Conservation (phyloP, 768 basidiomycete species). For the Calocybe gangraenosa region DNA sequence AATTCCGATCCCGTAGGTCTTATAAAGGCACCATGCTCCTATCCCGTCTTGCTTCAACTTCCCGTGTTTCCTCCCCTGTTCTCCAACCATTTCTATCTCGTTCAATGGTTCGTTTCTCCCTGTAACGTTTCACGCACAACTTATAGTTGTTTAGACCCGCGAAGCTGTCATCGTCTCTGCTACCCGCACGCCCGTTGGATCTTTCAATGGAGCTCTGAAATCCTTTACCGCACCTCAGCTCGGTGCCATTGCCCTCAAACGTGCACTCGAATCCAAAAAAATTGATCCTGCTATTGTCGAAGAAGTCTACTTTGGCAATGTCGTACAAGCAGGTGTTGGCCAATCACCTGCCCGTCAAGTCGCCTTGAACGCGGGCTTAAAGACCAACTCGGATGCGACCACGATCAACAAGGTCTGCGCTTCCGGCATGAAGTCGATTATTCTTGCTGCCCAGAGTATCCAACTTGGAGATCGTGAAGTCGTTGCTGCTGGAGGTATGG, state of each 20-base stretch:
- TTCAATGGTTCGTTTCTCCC: conserved; percentile 40
- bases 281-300: conserved; percentile 83
- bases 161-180: conserved; percentile 95
- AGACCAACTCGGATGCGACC: conserved; percentile 85
- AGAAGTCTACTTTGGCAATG: conserved; percentile 97
- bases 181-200: conserved; percentile 90
- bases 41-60: conserved; percentile 35
- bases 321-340: conserved; percentile 95
- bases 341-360: conserved; percentile 99
- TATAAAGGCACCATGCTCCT: conserved; percentile 40
- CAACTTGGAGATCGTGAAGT: conserved; percentile 80
- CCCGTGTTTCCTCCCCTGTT: conserved; percentile 33
- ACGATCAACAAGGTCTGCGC: conserved; percentile 99
- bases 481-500: conserved; percentile 96
- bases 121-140: conserved; percentile 10
- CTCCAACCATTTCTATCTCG: conserved; percentile 36
- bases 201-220: conserved; percentile 88
- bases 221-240: conserved; percentile 88
- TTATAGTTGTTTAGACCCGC: conserved; percentile 36
- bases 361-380: conserved; percentile 85
- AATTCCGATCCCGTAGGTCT: conserved; percentile 17
- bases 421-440: conserved; percentile 93
- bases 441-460: conserved; percentile 89
- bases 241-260: conserved; percentile 84
- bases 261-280: conserved; percentile 77